Conservation (phyloP, 805 yeast genomes). For the Spathaspora arborariae region DNA sequence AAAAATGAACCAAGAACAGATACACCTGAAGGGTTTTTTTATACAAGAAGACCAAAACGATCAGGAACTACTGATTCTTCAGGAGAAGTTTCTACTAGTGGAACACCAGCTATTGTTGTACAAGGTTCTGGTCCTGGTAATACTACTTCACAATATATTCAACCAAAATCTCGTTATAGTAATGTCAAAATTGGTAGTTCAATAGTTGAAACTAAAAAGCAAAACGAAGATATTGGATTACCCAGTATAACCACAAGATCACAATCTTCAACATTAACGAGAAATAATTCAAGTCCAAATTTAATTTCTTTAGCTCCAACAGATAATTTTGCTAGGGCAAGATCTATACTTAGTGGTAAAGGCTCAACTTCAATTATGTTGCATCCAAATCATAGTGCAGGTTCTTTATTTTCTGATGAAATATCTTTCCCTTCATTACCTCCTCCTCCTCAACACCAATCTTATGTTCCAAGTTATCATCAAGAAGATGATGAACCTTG, state of each 20-base stretch:
- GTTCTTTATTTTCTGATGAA: slow-evolving; percentile 29
- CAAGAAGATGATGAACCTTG: slow-evolving; percentile 8
- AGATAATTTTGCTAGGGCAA: slow-evolving; percentile 7
- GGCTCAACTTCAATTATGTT: slow-evolving; percentile 12
- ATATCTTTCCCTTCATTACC: slow-evolving; percentile 11
- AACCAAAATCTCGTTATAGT: slow-evolving; percentile 42
- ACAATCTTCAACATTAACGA: neutral
- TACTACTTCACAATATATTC: slow-evolving; percentile 30
- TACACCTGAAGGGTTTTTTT: slow-evolving; percentile 55
- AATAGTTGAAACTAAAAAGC: slow-evolving; percentile 35
- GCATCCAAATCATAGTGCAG: slow-evolving; percentile 23
- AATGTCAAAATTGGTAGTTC: slow-evolving; percentile 24
- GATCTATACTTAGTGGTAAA: slow-evolving; percentile 15
- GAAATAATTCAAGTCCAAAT: slow-evolving; percentile 12
- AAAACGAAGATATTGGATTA: slow-evolving; percentile 23
- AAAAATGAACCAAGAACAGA: slow-evolving; percentile 12
- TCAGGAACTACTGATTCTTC: slow-evolving; percentile 5
- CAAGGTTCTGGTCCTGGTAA: slow-evolving; percentile 2
- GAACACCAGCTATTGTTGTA: too few relatives aligned
- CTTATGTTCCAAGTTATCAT: neutral
- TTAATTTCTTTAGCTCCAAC: slow-evolving; percentile 8
- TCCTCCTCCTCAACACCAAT: neutral
- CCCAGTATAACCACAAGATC: slow-evolving; percentile 35
- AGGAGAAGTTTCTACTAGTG: slow-evolving; percentile 4
- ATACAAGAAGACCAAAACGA: slow-evolving; percentile 12